These are phyloP conservation scores for Phialocephala sp. DNA, from an alignment of 2,329 filamentous ascomycete genomes.

Conservation along the genomic window DNA sequence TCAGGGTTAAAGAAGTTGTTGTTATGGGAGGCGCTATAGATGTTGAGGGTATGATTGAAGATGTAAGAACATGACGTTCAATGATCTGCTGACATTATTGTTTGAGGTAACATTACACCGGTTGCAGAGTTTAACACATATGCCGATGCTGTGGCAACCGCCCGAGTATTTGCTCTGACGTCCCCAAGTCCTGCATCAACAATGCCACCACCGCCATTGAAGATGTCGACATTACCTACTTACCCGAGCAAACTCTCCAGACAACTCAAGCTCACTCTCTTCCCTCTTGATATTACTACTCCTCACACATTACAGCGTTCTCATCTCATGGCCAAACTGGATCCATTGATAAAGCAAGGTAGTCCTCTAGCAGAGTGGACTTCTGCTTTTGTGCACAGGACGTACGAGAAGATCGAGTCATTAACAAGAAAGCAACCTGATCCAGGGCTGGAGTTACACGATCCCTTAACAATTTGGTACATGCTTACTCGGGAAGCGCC, in stretches of 20 bases:
- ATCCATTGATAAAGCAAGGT: conserved; percentile 61
- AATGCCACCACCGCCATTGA: conserved; percentile 71
- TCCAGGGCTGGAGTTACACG: conserved; percentile 72
- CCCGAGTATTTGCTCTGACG: conserved; percentile 78
- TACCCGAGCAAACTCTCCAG: conserved; percentile 71
- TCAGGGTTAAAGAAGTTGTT: conserved; percentile 87
- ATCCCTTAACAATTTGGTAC: conserved; percentile 82
- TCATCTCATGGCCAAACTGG: conserved; percentile 63
- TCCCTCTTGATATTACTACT: conserved; percentile 79
- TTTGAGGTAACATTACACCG: conserved; percentile 71
- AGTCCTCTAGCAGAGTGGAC: conserved; percentile 79
- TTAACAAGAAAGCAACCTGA: conserved; percentile 64
- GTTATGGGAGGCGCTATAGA: conserved; percentile 93
- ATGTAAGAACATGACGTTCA: not conserved
- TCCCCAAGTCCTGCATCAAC: conserved; percentile 76
- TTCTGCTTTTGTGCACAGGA: conserved; percentile 72
- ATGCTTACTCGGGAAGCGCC: conserved; percentile 66
- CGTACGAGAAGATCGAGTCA: conserved; percentile 70
- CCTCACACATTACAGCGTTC: conserved; percentile 68
- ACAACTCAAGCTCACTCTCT: conserved; percentile 69
- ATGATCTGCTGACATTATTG: not conserved
- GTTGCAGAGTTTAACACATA: conserved; percentile 95
- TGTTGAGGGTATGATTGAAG: conserved; percentile 59
- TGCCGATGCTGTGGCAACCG: conserved; percentile 81
- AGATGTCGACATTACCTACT: conserved; percentile 56